Base-by-base conservation (phyloP, 2,329 filamentous ascomycete species). In the Penicillium sp. region DNA sequence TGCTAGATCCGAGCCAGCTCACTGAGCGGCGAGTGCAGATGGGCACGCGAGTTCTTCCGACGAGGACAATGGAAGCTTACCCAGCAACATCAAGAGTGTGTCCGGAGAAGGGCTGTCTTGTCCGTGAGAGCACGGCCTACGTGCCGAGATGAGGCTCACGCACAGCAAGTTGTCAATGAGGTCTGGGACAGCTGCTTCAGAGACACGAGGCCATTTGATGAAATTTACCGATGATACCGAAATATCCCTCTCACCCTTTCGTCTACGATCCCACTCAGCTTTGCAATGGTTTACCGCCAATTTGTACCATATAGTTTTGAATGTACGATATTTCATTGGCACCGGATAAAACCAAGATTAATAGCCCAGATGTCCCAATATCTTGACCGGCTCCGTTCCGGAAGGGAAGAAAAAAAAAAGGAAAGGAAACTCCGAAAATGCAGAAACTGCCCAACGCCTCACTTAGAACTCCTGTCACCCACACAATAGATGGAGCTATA, bases 151-250 rank as follows among this genome's bases (percentile, higher is more conserved):
- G 85, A 95, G 62, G 83, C 84, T 12, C 88, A 97, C 59, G 93
- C 93, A 3, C 81, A 83, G 44, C 89, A 87, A 73, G 84, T 95
- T 24, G 89, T 98, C 50, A 93, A 97, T 71, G 86, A 95, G 71
- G 93, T 98, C n/a, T 98, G 92, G 89, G 91, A 95, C 60, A 96
- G 90, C 62, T 98, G 93, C 71, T 98, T 95, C 69, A 77, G 82
- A 44, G 93, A 98, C 72, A 97, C 92, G 3, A 79, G 93, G 64
- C 93, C 93, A 2, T 98, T 98, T 72, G 90, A 97, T 69, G 92
- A 97, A 69, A 90, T 98, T 46, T 98, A 95, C 70, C 84, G 89
- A 65, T 78, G 62, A 73, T 56, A 60, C 47, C 50, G 52, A 32
- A 43, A 9, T 13, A 9, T 12, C 33, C 29, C 15, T 40, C 12